These are phyloP conservation scores for Backusella circina DNA, from an alignment of 192 early-diverging fungal genomes.

Conservation along the genomic window DNA sequence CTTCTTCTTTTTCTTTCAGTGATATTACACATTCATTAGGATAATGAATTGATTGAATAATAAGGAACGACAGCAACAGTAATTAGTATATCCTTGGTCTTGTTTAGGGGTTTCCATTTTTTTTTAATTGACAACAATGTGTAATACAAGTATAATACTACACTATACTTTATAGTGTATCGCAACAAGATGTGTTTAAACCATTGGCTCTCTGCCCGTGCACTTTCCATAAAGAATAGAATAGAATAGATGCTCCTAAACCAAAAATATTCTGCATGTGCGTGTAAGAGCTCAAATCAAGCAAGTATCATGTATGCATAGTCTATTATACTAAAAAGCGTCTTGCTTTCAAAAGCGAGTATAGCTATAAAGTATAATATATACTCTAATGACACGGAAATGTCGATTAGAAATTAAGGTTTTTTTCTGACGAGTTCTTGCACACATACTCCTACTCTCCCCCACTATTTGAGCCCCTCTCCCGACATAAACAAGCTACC, in stretches of 20 bases:
- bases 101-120: neutral
- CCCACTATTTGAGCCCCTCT: neutral
- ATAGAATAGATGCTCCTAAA: neutral
- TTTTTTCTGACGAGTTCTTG: constrained; percentile 2
- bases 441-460: neutral
- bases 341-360: neutral
- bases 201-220: neutral
- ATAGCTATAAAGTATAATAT: neutral
- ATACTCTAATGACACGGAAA: neutral
- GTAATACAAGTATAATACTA: neutral
- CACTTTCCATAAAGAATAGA: neutral
- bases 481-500: neutral
- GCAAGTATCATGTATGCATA: constrained; percentile 2
- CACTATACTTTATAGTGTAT: neutral
- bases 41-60: neutral
- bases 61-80: neutral
- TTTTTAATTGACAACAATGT: neutral
- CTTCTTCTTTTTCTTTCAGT: neutral
- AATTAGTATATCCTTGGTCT: neutral
- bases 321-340: neutral
- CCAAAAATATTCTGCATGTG: constrained; percentile 1
- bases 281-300: neutral
- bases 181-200: neutral
- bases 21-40: neutral
- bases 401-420: neutral